Base-by-base conservation (phyloP, 495 filamentous ascomycete species). In the Aspergillus bridgeri region DNA sequence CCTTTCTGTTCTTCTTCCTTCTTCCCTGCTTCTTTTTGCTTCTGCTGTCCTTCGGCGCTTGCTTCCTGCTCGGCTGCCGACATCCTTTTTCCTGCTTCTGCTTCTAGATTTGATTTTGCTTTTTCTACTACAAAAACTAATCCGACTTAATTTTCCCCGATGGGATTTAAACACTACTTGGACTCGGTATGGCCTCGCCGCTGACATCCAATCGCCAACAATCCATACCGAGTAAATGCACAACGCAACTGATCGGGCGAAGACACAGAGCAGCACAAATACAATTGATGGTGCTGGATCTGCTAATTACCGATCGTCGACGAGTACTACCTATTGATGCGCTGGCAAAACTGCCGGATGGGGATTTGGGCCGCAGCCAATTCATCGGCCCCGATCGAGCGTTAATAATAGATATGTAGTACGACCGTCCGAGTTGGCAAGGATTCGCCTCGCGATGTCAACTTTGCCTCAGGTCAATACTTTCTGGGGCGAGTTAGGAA, bases 281-380 rank as follows among this genome's bases (percentile, higher is more conserved):
- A 38, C 33, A 38, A 38, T 9, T 38, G 6, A 13, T 38, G 33
- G 33, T 15, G 3, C 33, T 15, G 33, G 33, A 38, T 38, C 33
- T 38, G 33, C 33, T 48, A n/a, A 33, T 25, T 33, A 51, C 25
- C 24, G 9, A 38, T 38, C 33, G 33, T 13, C 33, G 33, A 38
- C 33, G 33, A 38, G 17, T 38, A 9, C 33, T 38, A 13, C 33
- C 33, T 13, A 38, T 38, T 19, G 24, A 51, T 51, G 48, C 48
- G 48, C 24, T 51, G 15, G 48, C 48, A n/a, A n/a, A n/a, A 5
- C 46, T 20, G 20, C 23, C 13, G 5, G 15, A 23, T 3, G 2
- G 17, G 48, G 17, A 51, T 51, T 33, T 51, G 48, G 24, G 24
- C 48, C 33, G 25, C 25, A 33, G 46, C 46, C 21, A 42, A 42